Base-by-base conservation (phyloP, 1,139 yeast species). In the Pichia sp. region DNA sequence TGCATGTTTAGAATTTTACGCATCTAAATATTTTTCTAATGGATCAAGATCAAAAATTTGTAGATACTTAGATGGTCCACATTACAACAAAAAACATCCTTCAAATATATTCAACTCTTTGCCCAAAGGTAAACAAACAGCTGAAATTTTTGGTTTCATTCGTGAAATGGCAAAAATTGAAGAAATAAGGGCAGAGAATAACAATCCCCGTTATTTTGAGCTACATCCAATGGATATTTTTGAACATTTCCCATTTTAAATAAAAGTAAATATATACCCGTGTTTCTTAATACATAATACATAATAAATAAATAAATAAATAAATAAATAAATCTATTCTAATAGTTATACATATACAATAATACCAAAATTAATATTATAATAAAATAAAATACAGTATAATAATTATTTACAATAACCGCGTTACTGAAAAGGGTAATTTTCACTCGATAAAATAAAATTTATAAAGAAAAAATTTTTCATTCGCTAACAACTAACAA, bases 81-180 rank as follows among this genome's bases (percentile, higher is more conserved):
- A 60, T 20, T 60, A 50, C 40, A 43, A 54, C 5, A 37, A 41
- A 16, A 33, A 39, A 10, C 49, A 59, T 32, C 59, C 58, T 2
- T 52, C 53, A 1, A 51, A 54, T 30, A 35, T 35, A 3, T 60
- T 62, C 37, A 45, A 41, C 6, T 49, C 53, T 8, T 35, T 55
- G 6, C 38, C 58, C 16, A 35, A 31, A 5, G 9, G 25, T 3
- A 43, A 37, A 10, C 27, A 55, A 8, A 46, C 53, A 9, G 37
- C 49, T 11, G 60, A 62, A 22, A 41, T 61, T 3, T 30, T 49
- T 6, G 62, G 63, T 1, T 45, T 54, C n/a, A 55, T 61, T 16
- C 51, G 50, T 37, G 55, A 50, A 30, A 57, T 60, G 59, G 66
- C 64, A 1, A 50, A 50, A 22, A 37, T 20, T 4, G 65, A 61